Evolutionary conservation across 768 basidiomycete species (phyloP).

Genomic region (Hypholoma sublateritium): DNA sequence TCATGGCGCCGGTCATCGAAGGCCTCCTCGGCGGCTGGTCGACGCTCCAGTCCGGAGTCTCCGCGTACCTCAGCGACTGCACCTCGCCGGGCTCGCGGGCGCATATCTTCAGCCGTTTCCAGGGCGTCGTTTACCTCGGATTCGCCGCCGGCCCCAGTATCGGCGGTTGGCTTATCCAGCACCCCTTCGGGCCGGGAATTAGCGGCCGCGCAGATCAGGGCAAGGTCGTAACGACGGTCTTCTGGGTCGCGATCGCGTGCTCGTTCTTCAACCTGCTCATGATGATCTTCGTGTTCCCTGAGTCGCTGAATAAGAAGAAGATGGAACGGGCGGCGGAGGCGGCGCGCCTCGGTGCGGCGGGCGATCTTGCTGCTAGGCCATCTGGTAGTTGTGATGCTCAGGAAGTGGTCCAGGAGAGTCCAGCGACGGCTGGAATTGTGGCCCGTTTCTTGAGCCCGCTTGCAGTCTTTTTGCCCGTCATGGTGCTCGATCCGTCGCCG

Average conservation of each 20-base stretch:
- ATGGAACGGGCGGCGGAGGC: slow-evolving; percentile 30
- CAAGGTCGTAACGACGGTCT: slow-evolving; percentile 43
- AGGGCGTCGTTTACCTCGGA: slow-evolving; percentile 77
- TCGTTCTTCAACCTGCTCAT: slow-evolving; percentile 58
- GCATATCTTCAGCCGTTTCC: slow-evolving; percentile 69
- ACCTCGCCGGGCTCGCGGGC: slow-evolving; percentile 83
- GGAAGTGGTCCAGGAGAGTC: background rate
- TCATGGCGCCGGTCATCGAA: slow-evolving; percentile 80
- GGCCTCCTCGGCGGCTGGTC: slow-evolving; percentile 85
- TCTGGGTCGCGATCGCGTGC: slow-evolving; percentile 44
- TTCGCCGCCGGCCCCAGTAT: slow-evolving; percentile 76
- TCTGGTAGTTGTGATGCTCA: background rate
- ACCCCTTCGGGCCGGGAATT: slow-evolving; percentile 29
- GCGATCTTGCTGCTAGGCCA: slow-evolving; percentile 11
- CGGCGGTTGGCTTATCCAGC: slow-evolving; percentile 54
- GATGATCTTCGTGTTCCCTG: slow-evolving; percentile 69
- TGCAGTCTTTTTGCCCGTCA: slow-evolving; percentile 67
- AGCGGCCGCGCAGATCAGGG: slow-evolving; percentile 11
- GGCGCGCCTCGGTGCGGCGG: slow-evolving; percentile 6
- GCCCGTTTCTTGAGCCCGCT: slow-evolving; percentile 53
- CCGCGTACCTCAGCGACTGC: slow-evolving; percentile 83
- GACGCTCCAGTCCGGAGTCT: slow-evolving; percentile 71
- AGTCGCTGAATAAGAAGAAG: slow-evolving; percentile 50
- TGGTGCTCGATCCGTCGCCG: slow-evolving; percentile 39
- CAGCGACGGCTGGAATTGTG: slow-evolving; percentile 25